A percentile compares a stretch with the other conserved stretches of the same genome.
Conservation (phyloP, 2,329 filamentous ascomycete species). For the Gaeumannomyces tritici region DNA sequence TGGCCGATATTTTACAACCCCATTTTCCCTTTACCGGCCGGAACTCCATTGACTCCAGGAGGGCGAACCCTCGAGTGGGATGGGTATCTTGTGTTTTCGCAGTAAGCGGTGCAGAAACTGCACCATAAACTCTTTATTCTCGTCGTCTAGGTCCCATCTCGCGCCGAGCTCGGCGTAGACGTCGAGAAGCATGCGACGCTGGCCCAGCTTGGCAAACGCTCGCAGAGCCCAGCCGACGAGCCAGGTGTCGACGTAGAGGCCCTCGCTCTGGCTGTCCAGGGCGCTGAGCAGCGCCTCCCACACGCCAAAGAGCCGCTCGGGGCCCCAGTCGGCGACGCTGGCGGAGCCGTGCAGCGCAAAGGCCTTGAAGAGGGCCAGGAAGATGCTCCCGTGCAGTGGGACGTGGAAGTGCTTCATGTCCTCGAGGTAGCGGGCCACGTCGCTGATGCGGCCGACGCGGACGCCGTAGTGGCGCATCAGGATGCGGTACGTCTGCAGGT, state of each 20-base stretch:
- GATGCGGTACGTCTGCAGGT: constrained; percentile 70
- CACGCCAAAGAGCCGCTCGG: constrained; percentile 55
- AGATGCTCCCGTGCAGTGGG: constrained; percentile 65
- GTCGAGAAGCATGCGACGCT: constrained; percentile 37
- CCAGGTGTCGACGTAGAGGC: constrained; percentile 48
- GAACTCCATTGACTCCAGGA: background rate
- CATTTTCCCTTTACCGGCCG: background rate
- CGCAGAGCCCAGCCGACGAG: constrained; percentile 50
- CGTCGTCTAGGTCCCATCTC: constrained; percentile 34
- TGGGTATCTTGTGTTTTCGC: constrained; percentile 6
- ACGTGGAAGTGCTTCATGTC: constrained; percentile 70
- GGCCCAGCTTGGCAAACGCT: constrained; percentile 55
- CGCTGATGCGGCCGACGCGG: constrained; percentile 59
- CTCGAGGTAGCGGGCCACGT: constrained; percentile 60
- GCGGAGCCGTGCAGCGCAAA: constrained; percentile 65
- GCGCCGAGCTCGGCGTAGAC: constrained; percentile 41
- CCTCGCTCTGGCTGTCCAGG: constrained; percentile 33
- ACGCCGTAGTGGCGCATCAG: constrained; percentile 67
- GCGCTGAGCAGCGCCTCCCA: constrained; percentile 55
- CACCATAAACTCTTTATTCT: constrained; percentile 35
- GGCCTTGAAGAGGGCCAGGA: constrained; percentile 72
- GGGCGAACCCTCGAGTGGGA: background rate
- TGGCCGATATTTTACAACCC: background rate
- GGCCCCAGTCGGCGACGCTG: constrained; percentile 60
- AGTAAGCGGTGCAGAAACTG: constrained; percentile 33